These are phyloP conservation scores for Arctostaphylos glauca DNA, from an alignment of 148 eudicot genomes.

Conservation along the genomic window DNA sequence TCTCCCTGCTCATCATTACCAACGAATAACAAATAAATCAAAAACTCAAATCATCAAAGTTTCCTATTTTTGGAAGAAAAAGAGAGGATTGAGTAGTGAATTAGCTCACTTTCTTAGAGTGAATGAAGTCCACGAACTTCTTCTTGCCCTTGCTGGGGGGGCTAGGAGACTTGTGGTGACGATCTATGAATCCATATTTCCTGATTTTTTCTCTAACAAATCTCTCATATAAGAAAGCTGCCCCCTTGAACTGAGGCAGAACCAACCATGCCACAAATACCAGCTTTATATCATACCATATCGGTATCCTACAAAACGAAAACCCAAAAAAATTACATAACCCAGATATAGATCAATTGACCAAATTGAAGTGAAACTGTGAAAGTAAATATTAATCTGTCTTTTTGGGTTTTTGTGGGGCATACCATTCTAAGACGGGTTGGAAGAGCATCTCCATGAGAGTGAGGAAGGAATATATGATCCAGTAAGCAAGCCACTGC, in stretches of 20 bases:
- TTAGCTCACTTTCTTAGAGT: slow-evolving; percentile 31
- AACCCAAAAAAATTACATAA: not conserved
- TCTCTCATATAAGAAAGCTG: slow-evolving; percentile 74
- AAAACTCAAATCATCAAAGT: no score
- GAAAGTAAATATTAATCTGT: not conserved
- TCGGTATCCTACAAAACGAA: slow-evolving; percentile 62
- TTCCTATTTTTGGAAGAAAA: not conserved
- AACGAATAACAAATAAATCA: no score
- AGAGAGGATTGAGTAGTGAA: not conserved
- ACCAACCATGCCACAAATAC: slow-evolving; percentile 70
- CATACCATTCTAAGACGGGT: slow-evolving; percentile 73
- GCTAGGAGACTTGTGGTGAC: slow-evolving; percentile 21
- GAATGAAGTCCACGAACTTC: slow-evolving; percentile 37
- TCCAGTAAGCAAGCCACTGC: slow-evolving; percentile 99
- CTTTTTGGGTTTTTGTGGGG: not conserved
- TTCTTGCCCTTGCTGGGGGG: slow-evolving; percentile 36
- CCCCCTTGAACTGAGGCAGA: slow-evolving; percentile 80
- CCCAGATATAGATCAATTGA: not conserved
- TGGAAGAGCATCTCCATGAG: slow-evolving; percentile 78
- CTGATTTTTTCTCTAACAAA: slow-evolving; percentile 63
- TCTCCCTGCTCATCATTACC: not conserved
- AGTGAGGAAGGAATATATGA: slow-evolving; percentile 80
- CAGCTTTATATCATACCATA: slow-evolving; percentile 83
- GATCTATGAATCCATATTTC: slow-evolving; percentile 30
- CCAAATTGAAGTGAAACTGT: not conserved